Evolutionary conservation across 139 green algal genomes (phyloP), one percentile per base, ranked within the genome.

Genomic region (Yamagishiella unicocca): DNA sequence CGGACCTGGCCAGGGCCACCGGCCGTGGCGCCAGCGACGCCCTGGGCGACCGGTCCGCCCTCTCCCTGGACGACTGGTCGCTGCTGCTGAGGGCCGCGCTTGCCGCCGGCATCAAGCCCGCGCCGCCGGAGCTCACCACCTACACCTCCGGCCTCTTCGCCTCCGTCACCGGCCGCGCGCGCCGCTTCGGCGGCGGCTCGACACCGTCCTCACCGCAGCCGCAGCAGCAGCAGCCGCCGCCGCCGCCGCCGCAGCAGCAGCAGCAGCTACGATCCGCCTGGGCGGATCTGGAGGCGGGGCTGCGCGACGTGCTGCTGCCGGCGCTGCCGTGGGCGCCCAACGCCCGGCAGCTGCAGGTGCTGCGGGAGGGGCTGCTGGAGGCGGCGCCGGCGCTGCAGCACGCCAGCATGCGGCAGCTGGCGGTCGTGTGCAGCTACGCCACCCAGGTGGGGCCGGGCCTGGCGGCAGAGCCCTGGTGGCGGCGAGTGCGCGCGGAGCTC

Each of bases 281-380:
- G 76, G 4, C 37, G 7, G 29, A 58, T 4, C 40, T 84, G 38
- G 78, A 58, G 38, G 2, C 43, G 19, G 78, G 58, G 4, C 58
- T 84, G 58, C 19, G 29, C 21, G 22, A 45, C 5, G 58, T 74
- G 78, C 55, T 84, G 78, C 27, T 84, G 40, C 78, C 78, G 38
- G 78, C 21, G 58, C 78, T 84, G 78, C 78, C 78, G 25, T 42
- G 29, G 37, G 25, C n/a, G 38, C 78, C 58, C 31, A n/a, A 9
- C 2, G 1, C 25, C 0, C 38, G 9, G 5, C 40, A 17, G 55
- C 27, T 58, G 14, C 12, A 17, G 38, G 6, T 4, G 38, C 78
- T 84, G 55, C 58, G 78, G 17, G 27, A 42, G 58, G 76, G 54
- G 35, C 37, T 83, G 27, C 38, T 84, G 55, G 70, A 58, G 38